Percentiles rank a stretch among this genome's conserved stretches.
phyloP scores from a whole-genome alignment of 192 early-diverging fungal genomes.

The Powellomyces hirtus region DNA sequence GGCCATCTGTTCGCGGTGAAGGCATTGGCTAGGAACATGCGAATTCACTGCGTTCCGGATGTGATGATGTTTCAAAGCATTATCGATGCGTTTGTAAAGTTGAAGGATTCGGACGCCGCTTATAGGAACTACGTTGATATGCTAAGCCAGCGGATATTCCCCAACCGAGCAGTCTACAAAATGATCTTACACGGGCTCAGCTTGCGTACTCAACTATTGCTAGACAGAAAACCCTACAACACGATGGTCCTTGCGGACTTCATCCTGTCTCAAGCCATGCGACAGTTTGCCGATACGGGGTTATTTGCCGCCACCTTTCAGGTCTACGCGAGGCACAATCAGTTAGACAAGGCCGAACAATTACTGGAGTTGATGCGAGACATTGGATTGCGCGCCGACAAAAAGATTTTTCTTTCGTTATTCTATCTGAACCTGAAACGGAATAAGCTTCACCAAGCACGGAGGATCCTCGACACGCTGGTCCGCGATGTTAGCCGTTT shows the following conservation, averaged over 20 bases:
- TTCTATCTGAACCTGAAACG: slow-evolving; percentile 3
- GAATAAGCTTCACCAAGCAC: not conserved
- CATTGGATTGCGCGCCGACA: not conserved
- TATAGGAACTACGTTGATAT: not conserved
- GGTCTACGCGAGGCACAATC: slow-evolving; percentile 11
- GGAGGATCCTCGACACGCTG: not conserved
- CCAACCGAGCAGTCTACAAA: not conserved
- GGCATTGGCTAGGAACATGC: not conserved
- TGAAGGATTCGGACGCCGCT: not conserved
- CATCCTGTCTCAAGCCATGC: not conserved
- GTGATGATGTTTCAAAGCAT: not conserved
- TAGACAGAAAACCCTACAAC: not conserved
- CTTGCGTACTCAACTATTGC: not conserved
- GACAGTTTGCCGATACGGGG: not conserved
- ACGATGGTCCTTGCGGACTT: not conserved
- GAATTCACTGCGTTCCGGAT: not conserved
- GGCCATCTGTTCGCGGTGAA: slow-evolving; percentile 5
- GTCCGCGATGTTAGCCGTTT: not conserved
- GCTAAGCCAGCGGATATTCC: not conserved
- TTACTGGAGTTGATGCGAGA: not conserved
- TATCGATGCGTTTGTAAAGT: not conserved
- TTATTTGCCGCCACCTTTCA: slow-evolving; percentile 10
- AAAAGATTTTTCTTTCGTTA: not conserved
- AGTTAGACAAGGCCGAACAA: not conserved
- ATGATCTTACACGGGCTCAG: not conserved